These are phyloP conservation scores for Nepenthes alata DNA, from an alignment of 179 eudicot species.

Conservation along the genomic window DNA sequence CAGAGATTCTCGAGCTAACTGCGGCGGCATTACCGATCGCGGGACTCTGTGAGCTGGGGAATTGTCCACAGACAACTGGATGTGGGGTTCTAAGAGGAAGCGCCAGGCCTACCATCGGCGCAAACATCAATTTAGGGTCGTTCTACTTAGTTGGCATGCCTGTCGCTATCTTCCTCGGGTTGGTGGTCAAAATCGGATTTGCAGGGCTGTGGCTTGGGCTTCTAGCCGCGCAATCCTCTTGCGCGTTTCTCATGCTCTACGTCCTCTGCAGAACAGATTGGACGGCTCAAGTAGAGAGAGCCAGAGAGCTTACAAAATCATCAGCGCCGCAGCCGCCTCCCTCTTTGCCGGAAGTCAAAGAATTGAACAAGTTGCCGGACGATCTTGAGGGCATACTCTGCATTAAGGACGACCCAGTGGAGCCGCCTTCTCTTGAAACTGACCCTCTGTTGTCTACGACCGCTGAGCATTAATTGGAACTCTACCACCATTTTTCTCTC, in stretches of 20 bases:
- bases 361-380: too few species aligned
- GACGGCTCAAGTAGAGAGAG: conserved; percentile 33
- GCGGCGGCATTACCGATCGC: conserved; percentile 42
- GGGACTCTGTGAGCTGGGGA: conserved; percentile 64
- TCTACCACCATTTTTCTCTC: too few species aligned
- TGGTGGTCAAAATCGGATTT: conserved; percentile 39
- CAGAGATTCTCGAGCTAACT: conserved; percentile 31
- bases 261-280: conserved; percentile 43
- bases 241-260: conserved; percentile 39
- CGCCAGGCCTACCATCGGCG: conserved; percentile 55
- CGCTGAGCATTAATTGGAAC: too few species aligned
- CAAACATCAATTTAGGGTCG: conserved; percentile 50
- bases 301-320: conserved; percentile 28
- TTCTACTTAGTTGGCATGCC: conserved; percentile 66
- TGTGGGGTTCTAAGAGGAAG: conserved; percentile 58
- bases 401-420: conserved; percentile 12
- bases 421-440: conserved; percentile 26
- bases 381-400: conserved; percentile 19
- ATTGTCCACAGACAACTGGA: conserved; percentile 56
- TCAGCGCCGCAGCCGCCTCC: neutral
- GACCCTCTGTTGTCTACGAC: conserved; percentile 15
- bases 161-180: conserved; percentile 34
- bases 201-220: conserved; percentile 55
- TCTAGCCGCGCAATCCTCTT: conserved; percentile 46
- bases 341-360: conserved; percentile 11